These are phyloP conservation scores for Fusarium chaquense DNA, from an alignment of 2,329 filamentous ascomycete genomes.

Conservation along the genomic window DNA sequence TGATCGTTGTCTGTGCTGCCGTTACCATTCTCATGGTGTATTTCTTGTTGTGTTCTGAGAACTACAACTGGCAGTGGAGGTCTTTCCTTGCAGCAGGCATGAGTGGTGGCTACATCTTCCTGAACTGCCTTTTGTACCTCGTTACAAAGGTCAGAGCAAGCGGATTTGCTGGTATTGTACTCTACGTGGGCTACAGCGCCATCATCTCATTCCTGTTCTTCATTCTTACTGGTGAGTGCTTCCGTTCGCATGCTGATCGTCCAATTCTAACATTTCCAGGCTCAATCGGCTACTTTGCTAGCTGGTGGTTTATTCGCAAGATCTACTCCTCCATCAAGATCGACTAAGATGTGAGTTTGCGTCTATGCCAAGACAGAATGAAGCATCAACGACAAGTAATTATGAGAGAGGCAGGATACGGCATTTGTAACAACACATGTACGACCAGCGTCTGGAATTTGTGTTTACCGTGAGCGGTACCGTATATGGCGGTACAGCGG, in stretches of 20 bases:
- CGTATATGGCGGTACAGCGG: constrained; percentile 2
- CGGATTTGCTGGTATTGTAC: constrained; percentile 84
- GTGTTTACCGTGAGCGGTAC: constrained; percentile 18
- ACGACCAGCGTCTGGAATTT: constrained; percentile 47
- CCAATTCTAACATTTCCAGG: constrained; percentile 64
- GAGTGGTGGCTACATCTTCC: constrained; percentile 90
- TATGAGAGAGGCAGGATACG: constrained; percentile 38
- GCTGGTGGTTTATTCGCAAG: constrained; percentile 92
- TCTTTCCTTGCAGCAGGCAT: constrained; percentile 92
- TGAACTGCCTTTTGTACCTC: constrained; percentile 92
- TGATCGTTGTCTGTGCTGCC: constrained; percentile 94
- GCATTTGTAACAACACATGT: constrained; percentile 51
- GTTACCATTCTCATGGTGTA: constrained; percentile 96
- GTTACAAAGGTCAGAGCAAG: constrained; percentile 87
- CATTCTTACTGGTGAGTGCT: constrained; percentile 85
- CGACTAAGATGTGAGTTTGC: constrained; percentile 67
- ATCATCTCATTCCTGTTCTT: constrained; percentile 93
- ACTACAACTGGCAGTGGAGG: constrained; percentile 99
- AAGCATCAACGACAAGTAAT: constrained; percentile 24
- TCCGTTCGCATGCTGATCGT: not conserved
- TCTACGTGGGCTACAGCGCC: constrained; percentile 94
- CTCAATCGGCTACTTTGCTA: constrained; percentile 94
- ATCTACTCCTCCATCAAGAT: constrained; percentile 99
- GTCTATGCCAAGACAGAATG: constrained; percentile 13
- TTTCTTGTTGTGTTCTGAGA: constrained; percentile 94